These are phyloP conservation scores for Plenodomus lindquistii DNA, from an alignment of 2,329 filamentous ascomycete species.

Conservation along the genomic window DNA sequence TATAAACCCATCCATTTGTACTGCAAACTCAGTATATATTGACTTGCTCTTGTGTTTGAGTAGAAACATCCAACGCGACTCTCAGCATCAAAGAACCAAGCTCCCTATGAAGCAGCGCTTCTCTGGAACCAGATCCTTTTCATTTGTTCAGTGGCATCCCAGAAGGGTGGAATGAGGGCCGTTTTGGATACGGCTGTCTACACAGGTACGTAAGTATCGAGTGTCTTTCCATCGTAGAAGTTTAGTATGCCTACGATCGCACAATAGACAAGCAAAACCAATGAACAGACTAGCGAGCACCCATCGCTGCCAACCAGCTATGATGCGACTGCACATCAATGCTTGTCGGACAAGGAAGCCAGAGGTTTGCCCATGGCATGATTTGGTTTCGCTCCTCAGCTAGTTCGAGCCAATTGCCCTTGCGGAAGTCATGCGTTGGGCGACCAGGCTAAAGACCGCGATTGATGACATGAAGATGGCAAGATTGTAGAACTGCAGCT, in stretches of 20 bases:
- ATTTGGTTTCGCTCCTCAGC: too few species aligned
- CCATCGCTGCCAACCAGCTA: conserved; percentile 27
- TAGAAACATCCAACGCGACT: conserved; percentile 22
- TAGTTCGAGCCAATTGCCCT: conserved; percentile 15
- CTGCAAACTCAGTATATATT: neutral
- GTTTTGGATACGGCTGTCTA: conserved; percentile 24
- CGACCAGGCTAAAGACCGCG: conserved; percentile 88
- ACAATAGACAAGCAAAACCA: conserved; percentile 9
- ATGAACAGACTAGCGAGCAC: conserved; percentile 20
- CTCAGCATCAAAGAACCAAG: conserved; percentile 18
- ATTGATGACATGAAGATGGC: conserved; percentile 97
- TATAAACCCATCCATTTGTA: neutral
- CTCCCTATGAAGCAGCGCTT: conserved; percentile 14
- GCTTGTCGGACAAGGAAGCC: too few species aligned
- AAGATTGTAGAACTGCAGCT: conserved; percentile 86
- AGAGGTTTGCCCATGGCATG: too few species aligned
- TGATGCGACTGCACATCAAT: conserved; percentile 15
- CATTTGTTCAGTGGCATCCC: conserved; percentile 26
- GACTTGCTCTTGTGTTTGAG: conserved; percentile 16
- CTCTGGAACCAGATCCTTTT: conserved; percentile 27
- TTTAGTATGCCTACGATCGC: conserved; percentile 19
- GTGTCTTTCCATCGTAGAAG: conserved; percentile 15
- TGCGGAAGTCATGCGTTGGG: conserved; percentile 71
- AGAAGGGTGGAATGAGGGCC: conserved; percentile 21
- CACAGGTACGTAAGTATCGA: conserved; percentile 21